Evolutionary conservation across 495 filamentous ascomycete genomes (phyloP), one percentile per base, ranked within the genome.

Genomic region (Tuber microsphaerosporum): DNA sequence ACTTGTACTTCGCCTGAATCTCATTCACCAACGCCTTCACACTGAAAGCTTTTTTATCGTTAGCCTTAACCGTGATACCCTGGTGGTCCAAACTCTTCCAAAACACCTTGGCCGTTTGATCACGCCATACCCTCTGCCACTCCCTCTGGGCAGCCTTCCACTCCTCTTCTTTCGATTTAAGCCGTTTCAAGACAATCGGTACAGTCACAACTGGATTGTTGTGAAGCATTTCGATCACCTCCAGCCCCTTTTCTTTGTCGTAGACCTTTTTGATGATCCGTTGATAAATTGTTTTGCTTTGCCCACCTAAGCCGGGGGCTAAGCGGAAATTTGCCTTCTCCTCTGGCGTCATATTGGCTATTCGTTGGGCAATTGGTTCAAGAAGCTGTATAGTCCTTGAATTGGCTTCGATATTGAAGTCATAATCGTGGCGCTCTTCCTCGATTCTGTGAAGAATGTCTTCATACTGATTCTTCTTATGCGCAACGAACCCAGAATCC

Each of bases 181-280:
- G 85, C 20, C 96, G 89, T 69, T 90, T 91, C 72, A 98, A 86
- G 26, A 99, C 89, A 48, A 97, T 88, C 0, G 96, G 94, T 6
- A 98, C 87, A 12, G 97, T 93, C 34, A 89, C 88, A 77, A 89
- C 91, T 19, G 96, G 96, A 44, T 91, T 87, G 61, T 87, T 88
- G 79, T 96, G 93, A 85, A 99, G 89, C 79, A 93, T 90, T 39
- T 89, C 88, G 39, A 95, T 91, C 46, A 97, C 92, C 74, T 91
- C 89, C 45, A 90, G 87, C 19, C 94, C 96, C 75, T 89, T 90
- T 68, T 96, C 92, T 17, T 89, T 86, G 42, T 93, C 93, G 80
- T 98, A 99, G n/a, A 99, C 91, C 86, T 99, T 99, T 89, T 97
- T 97, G 76, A 97, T 90, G 4, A 97, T 92, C 6, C 96, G 91